A percentile compares a stretch with the other conserved stretches of the same genome.
Conservation (phyloP, 768 basidiomycete genomes). For the Sarcomyxa edulis region DNA sequence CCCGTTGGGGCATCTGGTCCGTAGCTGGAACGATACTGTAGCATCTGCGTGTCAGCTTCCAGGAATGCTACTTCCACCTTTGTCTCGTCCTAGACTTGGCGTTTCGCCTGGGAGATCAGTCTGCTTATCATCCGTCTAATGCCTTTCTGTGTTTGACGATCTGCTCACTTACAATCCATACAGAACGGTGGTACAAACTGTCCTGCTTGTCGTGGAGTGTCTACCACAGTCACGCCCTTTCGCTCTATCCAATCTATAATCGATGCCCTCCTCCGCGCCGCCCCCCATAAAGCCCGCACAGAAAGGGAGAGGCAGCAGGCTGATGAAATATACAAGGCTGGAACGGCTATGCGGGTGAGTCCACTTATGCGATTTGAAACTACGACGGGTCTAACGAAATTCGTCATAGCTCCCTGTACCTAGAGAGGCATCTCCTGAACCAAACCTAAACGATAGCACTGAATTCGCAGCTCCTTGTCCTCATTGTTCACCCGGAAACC, state of each 20-base stretch:
- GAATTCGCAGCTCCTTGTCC: conserved; percentile 78
- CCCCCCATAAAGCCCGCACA: conserved; percentile 62
- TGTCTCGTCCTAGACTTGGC: conserved; percentile 1
- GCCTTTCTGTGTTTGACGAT: background rate
- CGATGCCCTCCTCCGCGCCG: conserved; percentile 65
- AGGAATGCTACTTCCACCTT: background rate
- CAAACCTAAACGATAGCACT: conserved; percentile 55
- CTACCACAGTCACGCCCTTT: conserved; percentile 65
- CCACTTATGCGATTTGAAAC: conserved; percentile 8
- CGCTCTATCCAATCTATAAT: conserved; percentile 69
- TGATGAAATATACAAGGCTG: conserved; percentile 70
- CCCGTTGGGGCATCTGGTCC: background rate
- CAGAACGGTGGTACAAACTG: conserved; percentile 85
- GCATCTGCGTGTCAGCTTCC: too few species aligned
- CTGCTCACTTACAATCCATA: conserved; percentile 13
- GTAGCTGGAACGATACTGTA: too few species aligned
- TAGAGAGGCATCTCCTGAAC: conserved; percentile 71
- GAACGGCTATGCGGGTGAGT: conserved; percentile 59
- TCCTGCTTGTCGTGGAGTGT: conserved; percentile 72
- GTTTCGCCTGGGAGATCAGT: conserved; percentile 8
- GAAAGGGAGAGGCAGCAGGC: conserved; percentile 75
- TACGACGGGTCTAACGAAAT: conserved; percentile 3
- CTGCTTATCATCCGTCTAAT: conserved; percentile 2
- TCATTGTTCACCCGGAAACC: conserved; percentile 65
- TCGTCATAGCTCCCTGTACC: too few species aligned